Conservation (phyloP, 163 green algal species). For the Scenedesmus sp. region DNA sequence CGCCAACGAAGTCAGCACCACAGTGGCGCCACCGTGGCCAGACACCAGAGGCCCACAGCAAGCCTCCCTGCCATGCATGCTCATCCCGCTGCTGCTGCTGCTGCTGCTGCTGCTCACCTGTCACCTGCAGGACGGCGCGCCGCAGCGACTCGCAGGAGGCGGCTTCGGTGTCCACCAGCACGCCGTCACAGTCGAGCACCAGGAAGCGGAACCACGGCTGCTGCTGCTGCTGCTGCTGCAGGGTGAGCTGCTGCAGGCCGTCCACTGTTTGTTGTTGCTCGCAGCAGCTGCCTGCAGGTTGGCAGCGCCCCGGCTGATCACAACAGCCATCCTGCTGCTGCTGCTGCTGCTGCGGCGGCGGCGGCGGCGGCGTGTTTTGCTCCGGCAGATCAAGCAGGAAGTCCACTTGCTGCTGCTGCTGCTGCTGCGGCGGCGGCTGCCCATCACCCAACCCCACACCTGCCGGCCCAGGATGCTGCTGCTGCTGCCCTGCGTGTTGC, state of each 20-base stretch:
- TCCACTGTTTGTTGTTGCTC: background rate
- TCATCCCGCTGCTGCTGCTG: no score
- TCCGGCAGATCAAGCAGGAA: conserved; percentile 42
- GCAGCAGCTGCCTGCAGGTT: background rate
- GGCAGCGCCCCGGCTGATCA: background rate
- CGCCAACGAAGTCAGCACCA: no score
- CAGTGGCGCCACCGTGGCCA: no score
- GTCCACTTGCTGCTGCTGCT: conserved; percentile 38
- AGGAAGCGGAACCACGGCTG: conserved; percentile 68
- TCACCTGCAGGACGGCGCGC: conserved; percentile 70
- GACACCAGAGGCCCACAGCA: no score
- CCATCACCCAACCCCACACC: background rate
- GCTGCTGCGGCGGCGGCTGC: conserved; percentile 10
- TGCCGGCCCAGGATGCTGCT: background rate
- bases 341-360: conserved; percentile 22
- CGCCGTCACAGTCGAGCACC: conserved; percentile 88
- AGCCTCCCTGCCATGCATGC: no score
- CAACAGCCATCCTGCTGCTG: background rate
- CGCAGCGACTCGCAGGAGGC: conserved; percentile 81
- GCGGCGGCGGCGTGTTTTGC: background rate
- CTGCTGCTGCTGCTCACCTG: background rate
- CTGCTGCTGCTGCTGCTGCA: background rate
- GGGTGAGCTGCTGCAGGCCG: conserved; percentile 1
- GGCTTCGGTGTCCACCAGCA: conserved; percentile 84
- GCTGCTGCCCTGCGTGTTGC: background rate